phyloP scores from a whole-genome alignment of 257 asterid species.

The Solanum phureja region DNA sequence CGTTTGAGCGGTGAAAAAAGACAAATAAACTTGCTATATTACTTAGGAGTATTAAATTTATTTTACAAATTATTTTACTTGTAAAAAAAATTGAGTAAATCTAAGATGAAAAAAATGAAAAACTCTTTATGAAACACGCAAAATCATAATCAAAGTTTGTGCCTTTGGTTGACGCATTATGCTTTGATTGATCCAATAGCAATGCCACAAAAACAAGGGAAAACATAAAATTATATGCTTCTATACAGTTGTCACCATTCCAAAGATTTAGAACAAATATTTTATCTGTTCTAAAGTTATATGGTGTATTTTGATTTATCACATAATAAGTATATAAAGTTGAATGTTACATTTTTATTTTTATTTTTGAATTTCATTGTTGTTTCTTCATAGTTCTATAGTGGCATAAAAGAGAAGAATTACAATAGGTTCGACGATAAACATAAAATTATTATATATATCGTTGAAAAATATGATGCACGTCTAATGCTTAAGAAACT shows the following conservation, averaged over 20 bases:
- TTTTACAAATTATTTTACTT: background rate
- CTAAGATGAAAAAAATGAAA: background rate
- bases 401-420: background rate
- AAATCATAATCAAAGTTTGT: background rate
- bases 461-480: background rate
- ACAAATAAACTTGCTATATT: background rate
- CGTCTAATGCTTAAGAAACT: background rate
- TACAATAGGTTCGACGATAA: background rate
- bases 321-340: too few species aligned
- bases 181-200: background rate
- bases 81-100: background rate
- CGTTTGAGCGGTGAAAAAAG: background rate
- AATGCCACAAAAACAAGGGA: background rate
- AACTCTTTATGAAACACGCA: background rate
- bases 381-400: too few species aligned
- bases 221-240: background rate
- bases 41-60: background rate
- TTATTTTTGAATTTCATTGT: too few species aligned
- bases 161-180: background rate
- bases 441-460: too few species aligned
- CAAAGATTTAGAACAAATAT: background rate
- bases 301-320: background rate
- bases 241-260: background rate
- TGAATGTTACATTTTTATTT: too few species aligned
- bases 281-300: too few species aligned